Evolutionary conservation across 2,329 filamentous ascomycete genomes (phyloP).

Genomic region (Pseudogymnoascus destructans): DNA sequence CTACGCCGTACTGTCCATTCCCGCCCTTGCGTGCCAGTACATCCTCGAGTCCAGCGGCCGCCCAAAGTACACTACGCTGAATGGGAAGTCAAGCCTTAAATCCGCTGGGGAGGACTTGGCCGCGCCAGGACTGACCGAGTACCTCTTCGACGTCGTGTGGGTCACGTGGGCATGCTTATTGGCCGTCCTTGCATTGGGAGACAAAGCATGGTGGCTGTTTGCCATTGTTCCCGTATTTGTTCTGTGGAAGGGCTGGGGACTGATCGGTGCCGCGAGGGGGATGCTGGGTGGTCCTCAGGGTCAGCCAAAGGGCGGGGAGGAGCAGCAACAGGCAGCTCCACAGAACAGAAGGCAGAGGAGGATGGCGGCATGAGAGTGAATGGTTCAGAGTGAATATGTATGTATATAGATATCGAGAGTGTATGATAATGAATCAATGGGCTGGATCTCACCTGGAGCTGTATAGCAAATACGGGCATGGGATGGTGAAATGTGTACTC

Average conservation of each 20-base stretch:
- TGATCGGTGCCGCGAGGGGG: slow-evolving; percentile 25
- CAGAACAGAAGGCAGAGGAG: slow-evolving; percentile 26
- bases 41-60: slow-evolving; percentile 76
- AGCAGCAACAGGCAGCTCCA: slow-evolving; percentile 20
- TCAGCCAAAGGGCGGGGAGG: slow-evolving; percentile 13
- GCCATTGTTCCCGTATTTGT: slow-evolving; percentile 24
- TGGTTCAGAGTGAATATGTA: not conserved
- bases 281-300: slow-evolving; percentile 24
- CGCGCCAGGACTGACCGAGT: slow-evolving; percentile 81
- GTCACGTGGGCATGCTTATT: slow-evolving; percentile 74
- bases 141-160: slow-evolving; percentile 95
- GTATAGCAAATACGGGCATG: not conserved
- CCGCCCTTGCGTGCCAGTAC: slow-evolving; percentile 67
- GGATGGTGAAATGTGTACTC: not conserved
- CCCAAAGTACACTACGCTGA: slow-evolving; percentile 54
- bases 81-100: slow-evolving; percentile 38
- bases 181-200: slow-evolving; percentile 64
- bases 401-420: not conserved
- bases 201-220: slow-evolving; percentile 59
- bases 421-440: not conserved
- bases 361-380: slow-evolving; percentile 17
- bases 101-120: slow-evolving; percentile 77
- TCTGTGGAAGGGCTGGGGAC: slow-evolving; percentile 24
- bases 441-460: not conserved
- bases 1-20: slow-evolving; percentile 61